Percentiles rank a stretch among this genome's conserved stretches.
Evolutionary conservation across 2,329 filamentous ascomycete genomes (phyloP).

Genomic region (Aschersonia sp.): DNA sequence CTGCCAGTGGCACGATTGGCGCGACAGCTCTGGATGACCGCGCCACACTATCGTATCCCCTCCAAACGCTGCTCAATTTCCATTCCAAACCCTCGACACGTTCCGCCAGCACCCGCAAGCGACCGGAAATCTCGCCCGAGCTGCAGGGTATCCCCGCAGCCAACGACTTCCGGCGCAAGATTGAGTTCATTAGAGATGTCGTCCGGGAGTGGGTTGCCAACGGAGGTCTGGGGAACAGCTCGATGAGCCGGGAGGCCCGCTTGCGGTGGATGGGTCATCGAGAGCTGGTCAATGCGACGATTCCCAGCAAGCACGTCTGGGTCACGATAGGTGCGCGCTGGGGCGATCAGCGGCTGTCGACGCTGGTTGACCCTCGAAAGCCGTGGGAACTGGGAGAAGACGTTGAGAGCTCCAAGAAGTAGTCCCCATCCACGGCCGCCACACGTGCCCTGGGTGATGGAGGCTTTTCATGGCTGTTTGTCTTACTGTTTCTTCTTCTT

Average conservation of each 20-base stretch:
- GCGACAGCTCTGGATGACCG: slow-evolving; percentile 57
- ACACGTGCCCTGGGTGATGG: too few species aligned
- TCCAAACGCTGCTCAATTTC: slow-evolving; percentile 62
- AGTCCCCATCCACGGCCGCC: not conserved
- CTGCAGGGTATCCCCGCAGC: slow-evolving; percentile 51
- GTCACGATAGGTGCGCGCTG: slow-evolving; percentile 50
- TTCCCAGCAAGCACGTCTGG: slow-evolving; percentile 51
- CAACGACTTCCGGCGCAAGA: slow-evolving; percentile 60
- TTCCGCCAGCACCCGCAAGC: slow-evolving; percentile 33
- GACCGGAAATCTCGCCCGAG: slow-evolving; percentile 45
- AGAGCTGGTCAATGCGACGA: slow-evolving; percentile 35
- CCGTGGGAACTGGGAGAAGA: slow-evolving; percentile 35
- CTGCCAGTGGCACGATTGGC: slow-evolving; percentile 49
- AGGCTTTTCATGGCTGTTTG: too few species aligned
- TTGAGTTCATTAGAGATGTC: slow-evolving; percentile 55
- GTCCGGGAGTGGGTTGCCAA: slow-evolving; percentile 58
- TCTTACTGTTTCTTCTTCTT: too few species aligned
- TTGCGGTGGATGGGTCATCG: slow-evolving; percentile 44
- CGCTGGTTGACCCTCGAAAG: slow-evolving; percentile 38
- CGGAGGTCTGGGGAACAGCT: slow-evolving; percentile 54
- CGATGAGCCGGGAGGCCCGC: slow-evolving; percentile 38
- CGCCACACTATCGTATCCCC: slow-evolving; percentile 54
- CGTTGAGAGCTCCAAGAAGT: slow-evolving; percentile 24
- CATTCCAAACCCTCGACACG: slow-evolving; percentile 30
- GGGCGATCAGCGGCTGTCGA: slow-evolving; percentile 41